These are phyloP conservation scores for Verticillium nubilum DNA, from an alignment of 2,329 filamentous ascomycete species.

Conservation along the genomic window DNA sequence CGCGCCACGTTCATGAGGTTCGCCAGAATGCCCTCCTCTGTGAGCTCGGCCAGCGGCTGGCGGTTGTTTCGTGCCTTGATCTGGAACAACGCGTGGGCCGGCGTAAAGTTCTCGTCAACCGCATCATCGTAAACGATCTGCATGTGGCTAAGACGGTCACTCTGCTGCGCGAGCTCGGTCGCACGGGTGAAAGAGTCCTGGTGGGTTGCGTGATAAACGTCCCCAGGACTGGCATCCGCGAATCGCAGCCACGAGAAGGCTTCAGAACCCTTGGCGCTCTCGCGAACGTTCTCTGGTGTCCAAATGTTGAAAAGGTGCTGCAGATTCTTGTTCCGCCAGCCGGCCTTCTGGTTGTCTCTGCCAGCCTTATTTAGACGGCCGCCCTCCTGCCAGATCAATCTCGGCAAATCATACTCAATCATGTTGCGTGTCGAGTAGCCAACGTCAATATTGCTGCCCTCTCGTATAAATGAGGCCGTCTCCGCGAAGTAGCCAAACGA, in stretches of 20 bases:
- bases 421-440: conserved; percentile 82
- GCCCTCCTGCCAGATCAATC: conserved; percentile 73
- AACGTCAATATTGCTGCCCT: conserved; percentile 73
- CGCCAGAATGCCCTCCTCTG: conserved; percentile 65
- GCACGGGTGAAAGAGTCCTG: conserved; percentile 70
- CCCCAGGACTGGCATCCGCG: conserved; percentile 67
- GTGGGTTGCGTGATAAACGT: conserved; percentile 66
- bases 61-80: conserved; percentile 67
- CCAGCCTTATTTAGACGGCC: conserved; percentile 73
- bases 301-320: conserved; percentile 86
- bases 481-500: conserved; percentile 85
- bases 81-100: conserved; percentile 74
- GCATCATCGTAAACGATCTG: conserved; percentile 66
- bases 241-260: conserved; percentile 91
- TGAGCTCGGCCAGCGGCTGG: conserved; percentile 62
- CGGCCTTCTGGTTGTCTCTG: conserved; percentile 66
- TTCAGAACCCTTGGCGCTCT: conserved; percentile 54
- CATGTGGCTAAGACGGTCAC: conserved; percentile 59
- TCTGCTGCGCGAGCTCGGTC: conserved; percentile 48
- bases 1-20: conserved; percentile 76
- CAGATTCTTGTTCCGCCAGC: conserved; percentile 74
- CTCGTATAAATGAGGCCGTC: conserved; percentile 89
- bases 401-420: conserved; percentile 80
- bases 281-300: conserved; percentile 69
- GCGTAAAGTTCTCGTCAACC: conserved; percentile 56